Evolutionary conservation across 2,329 filamentous ascomycete genomes (phyloP), one percentile per base, ranked within the genome.

Genomic region (Gremmenia infestans): DNA sequence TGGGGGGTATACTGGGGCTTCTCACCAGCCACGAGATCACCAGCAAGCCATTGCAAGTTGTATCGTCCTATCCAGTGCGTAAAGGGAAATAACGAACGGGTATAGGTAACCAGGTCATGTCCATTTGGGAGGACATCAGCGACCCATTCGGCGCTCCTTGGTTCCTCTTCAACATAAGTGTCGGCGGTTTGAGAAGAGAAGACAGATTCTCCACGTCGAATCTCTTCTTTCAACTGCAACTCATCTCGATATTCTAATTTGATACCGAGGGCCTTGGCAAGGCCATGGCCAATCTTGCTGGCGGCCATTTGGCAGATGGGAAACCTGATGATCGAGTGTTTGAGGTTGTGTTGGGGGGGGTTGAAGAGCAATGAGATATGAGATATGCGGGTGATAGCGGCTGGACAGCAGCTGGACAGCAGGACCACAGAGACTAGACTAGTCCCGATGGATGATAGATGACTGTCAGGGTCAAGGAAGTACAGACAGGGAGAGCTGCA

Each of bases 11-110:
- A 7, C 45, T 23, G 22, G 23, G 19, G 19, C 25, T 43, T 71
- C 82, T 68, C 70, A 88, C 89, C 93, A 57, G 94, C 93, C 55
- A 97, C 86, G 48, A 97, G 73, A 74, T 99, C 94, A 66, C 94
- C 94, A 15, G 84, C 72, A 5, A 97, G 73, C 94, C 94, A 99
- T 75, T 91, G 86, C 4, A 86, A 11, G 70, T 99, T 99, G 76
- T 99, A 99, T 64, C 86, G 83, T 11, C 76, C 73, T 55, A 97
- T 93, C 94, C 94, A 99, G n/a, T 83, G 78, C 5, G 88, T 70
- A 69, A 97, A 97, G 0, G 94, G 94, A 63, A 99, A 96, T 1
- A 97, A 75, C 14, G 82, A 87, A 62, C 77, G 74, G 56, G 85
- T 54, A 68, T 97, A 99, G 2, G 74, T 64, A 5, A 71, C 49